phyloP scores from a whole-genome alignment of 768 basidiomycete species.

The Fomitopsis pulvina region DNA sequence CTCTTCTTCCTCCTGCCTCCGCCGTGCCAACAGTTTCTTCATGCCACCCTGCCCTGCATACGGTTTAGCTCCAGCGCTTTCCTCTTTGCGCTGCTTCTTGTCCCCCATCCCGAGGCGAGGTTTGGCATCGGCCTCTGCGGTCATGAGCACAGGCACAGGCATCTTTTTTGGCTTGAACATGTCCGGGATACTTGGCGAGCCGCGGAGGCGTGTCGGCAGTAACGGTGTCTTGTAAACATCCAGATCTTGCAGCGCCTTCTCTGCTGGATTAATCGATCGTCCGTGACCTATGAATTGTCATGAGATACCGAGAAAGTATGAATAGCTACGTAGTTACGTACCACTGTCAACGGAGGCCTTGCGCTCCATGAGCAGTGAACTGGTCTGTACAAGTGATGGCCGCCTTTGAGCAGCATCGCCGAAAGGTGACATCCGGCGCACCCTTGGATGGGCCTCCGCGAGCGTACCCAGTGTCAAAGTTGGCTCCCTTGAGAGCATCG shows the following conservation, averaged over 20 bases:
- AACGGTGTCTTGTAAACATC: conserved; percentile 79
- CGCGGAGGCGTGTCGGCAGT: conserved; percentile 53
- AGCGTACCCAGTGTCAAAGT: conserved; percentile 20
- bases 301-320: background rate
- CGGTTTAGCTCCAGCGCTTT: conserved; percentile 47
- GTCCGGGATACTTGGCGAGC: conserved; percentile 42
- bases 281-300: background rate
- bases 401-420: conserved; percentile 4
- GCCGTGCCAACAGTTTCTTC: conserved; percentile 65
- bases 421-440: background rate
- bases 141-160: conserved; percentile 49
- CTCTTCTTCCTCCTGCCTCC: conserved; percentile 51
- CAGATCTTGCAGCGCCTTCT: conserved; percentile 62
- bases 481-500: conserved; percentile 4
- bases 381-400: conserved; percentile 12
- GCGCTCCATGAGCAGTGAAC: conserved; percentile 7
- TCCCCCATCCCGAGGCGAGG: conserved; percentile 39
- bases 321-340: background rate
- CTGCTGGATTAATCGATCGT: conserved; percentile 44
- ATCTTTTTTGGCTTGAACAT: conserved; percentile 52
- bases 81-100: conserved; percentile 25
- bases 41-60: conserved; percentile 76
- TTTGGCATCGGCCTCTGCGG: conserved; percentile 49
- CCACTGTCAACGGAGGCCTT: conserved; percentile 2
- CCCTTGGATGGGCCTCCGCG: conserved; percentile 13